Evolutionary conservation across 2,329 filamentous ascomycete genomes (phyloP), one percentile per base, ranked within the genome.

Genomic region (Hymenoscyphus scutula): DNA sequence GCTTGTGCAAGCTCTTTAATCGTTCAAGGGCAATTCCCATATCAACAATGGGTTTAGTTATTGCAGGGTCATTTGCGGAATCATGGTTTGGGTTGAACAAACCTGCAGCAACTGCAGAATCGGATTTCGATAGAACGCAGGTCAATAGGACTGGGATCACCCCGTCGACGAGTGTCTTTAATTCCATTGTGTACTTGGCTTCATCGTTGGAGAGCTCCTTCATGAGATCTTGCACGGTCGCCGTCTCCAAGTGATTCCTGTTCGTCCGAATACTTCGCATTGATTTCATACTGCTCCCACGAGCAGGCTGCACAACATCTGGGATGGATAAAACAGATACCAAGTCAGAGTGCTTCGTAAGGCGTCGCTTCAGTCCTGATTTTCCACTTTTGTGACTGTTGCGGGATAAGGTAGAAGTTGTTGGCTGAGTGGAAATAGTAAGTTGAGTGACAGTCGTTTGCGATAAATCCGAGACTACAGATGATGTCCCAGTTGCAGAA

Each of bases 11-110:
- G 27, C 84, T 86, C 75, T 89, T 92, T 56, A 99, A 79, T 70
- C 91, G 89, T 75, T 98, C 93, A 5, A 99, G 81, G 3, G 89
- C 88, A 61, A 97, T 84, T 7, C 95, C 95, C 93, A 99, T 98
- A 70, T 92, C 88, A 53, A 98, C 87, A 60, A 99, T 96, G 0
- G 94, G 90, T 75, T 92, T 91, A 15, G 91, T 92, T 82, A 70
- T 83, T 84, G 65, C 82, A 75, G 62, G 90, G 76, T 27, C 79
- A 81, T 68, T 85, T 84, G 55, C 80, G 77, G 15, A 37, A 15
- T 53, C 60, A 51, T 65, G 59, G 15, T 68, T 81, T 10, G 83
- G 81, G 19, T 84, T 84, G 71, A 94, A 92, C 2, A 94, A 79
- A 4, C 88, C 87, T 23, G 85, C 83, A 2, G 85, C 83, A 56